Base-by-base conservation (phyloP, 257 asterid species). In the Lithospermum erythrorhizon region DNA sequence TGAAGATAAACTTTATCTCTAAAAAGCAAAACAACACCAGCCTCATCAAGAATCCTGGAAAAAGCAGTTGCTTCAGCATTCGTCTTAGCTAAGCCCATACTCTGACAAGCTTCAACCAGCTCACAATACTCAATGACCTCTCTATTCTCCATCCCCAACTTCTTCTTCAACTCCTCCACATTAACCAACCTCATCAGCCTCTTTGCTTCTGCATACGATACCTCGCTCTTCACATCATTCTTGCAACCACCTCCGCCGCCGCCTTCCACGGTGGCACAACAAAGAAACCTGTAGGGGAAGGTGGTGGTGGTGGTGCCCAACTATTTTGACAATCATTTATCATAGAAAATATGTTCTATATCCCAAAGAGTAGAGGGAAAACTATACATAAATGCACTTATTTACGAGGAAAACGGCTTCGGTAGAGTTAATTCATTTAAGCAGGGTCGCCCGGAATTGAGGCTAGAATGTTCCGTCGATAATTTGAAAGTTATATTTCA, bases 1-100 rank as follows among this genome's bases (percentile, higher is more conserved):
- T 87, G 95, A 55, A 90, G 96, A 51, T 85, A 87, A 21, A 85
- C 97, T 76, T 82, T 87, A 61, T 90, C 90, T 17, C 96, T 82
- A 73, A 90, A 90, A 9, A 87, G 81, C 81, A 90, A 73, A 69
- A 87, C 78, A 55, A 90, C 85, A 61, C 96, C 96, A 76, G 97
- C 94, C 61, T 90, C 96, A 71, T 90, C 97, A 51, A 90, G 83
- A 69, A 85, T 91, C 23, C 80, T 68, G n/a, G 96, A 87, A 53
- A 87, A 90, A 29, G 85, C 82, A n/a, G 76, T 76, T 1, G 96
- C 97, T 76, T 90, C 97, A 24, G 53, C 73, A 58, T 64, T 56
- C 6, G 95, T 60, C 69, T 79, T 90, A 5, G 94, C 95, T 10
- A 90, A 81, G 21, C 97, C 97, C 65, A 80, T 70, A 41, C 61